Evolutionary conservation across 73 alveolate species (phyloP), one percentile per base, ranked within the genome.

Genomic region (Paramecium pentaurelia): DNA sequence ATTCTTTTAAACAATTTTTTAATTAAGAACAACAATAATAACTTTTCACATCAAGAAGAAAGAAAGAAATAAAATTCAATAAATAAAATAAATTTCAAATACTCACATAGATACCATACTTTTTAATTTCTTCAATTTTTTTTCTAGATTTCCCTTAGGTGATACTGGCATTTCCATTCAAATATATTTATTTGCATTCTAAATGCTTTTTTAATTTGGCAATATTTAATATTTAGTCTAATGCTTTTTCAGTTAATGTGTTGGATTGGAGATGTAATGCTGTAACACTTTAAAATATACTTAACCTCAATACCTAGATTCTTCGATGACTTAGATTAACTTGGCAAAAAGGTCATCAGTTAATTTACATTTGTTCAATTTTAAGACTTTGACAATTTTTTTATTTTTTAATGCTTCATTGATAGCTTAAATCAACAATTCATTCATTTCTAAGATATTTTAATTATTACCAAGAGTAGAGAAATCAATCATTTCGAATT

Each of bases 261-360:
- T 80, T 80, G 30, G 71, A 80, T 80, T 80, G 36, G 44, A 80
- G 30, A 44, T 80, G 91, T 77, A 80, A 80, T 18, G 91, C 58
- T 45, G 71, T 42, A 11, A 80, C 51, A 80, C 91, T 80, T 37
- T 80, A 45, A 32, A 32, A 45, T 45, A 45, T 32, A 32, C 42
- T 45, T 42, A 80, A 45, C 58, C 47, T 42, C 47, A 32, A n/a
- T 80, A 47, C 73, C 58, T 42, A 11, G 75, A 47, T 42, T 47
- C 71, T 32, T 45, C 77, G n/a, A 80, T 18, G n/a, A 32, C 45
- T 14, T 25, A 22, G 1, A 80, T 4, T 27, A 80, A 22, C 20
- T 45, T 80, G 8, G 71, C 47, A 45, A 80, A 80, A 27, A 45
- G 91, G 8, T 80, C 91, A 80, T 80, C 91, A 2, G 58, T 80